Conservation (phyloP, 106 monocot genomes). For the Dendrobium officinale region DNA sequence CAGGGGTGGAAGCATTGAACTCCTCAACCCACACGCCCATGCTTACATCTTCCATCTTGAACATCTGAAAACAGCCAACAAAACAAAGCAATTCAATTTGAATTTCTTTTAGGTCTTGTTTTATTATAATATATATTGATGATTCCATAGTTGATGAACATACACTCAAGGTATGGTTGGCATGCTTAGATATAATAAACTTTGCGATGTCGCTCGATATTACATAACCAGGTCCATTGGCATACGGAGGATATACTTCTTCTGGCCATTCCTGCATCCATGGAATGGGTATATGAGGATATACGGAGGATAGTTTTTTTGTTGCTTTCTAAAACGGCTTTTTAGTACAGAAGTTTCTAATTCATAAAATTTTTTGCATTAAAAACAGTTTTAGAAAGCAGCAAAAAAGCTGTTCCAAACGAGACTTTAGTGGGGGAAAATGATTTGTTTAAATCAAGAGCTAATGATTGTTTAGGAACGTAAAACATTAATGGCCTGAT, state of each 20-base stretch:
- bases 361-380: too few species aligned
- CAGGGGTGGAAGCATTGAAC: conserved; percentile 45
- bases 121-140: not conserved
- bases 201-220: conserved; percentile 77
- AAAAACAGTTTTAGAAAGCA: too few species aligned
- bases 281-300: not conserved
- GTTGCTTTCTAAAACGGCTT: too few species aligned
- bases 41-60: conserved; percentile 99
- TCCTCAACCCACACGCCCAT: conserved; percentile 99
- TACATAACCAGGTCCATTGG: conserved; percentile 88
- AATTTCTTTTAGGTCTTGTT: too few species aligned
- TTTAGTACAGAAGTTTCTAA: too few species aligned
- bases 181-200: conserved; percentile 47
- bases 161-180: conserved; percentile 60
- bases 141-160: not conserved
- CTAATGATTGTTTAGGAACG: not conserved
- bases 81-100: too few species aligned
- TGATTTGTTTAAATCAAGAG: not conserved
- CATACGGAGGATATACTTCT: conserved; percentile 79
- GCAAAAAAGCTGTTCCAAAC: too few species aligned
- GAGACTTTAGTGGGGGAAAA: too few species aligned
- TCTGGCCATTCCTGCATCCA: conserved; percentile 87
- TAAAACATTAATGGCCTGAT: not conserved
- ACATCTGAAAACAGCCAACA: conserved; percentile 36
- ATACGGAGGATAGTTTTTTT: too few species aligned